A percentile compares a stretch with the other conserved stretches of the same genome.
Conservation (phyloP, 2,329 filamentous ascomycete species). For the Aspergillus sp. region DNA sequence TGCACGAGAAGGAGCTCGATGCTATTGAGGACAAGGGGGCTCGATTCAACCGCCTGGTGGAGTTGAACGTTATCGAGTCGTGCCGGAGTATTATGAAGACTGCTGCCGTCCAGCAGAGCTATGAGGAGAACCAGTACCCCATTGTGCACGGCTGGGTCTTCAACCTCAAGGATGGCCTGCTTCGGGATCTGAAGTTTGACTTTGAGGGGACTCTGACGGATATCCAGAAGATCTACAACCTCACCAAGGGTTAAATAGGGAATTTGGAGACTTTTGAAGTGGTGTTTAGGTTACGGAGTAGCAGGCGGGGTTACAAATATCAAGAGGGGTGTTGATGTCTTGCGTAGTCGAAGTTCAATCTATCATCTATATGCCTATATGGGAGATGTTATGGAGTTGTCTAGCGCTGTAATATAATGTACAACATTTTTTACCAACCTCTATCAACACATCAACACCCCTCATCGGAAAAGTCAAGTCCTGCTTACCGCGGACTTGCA, state of each 20-base stretch:
- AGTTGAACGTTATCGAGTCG: slow-evolving; percentile 32
- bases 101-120: slow-evolving; percentile 60
- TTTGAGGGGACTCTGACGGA: slow-evolving; percentile 57
- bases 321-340: neutral
- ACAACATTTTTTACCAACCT: neutral
- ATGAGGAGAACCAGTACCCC: slow-evolving; percentile 62
- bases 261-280: neutral
- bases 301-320: neutral
- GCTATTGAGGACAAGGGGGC: slow-evolving; percentile 16
- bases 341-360: neutral
- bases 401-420: neutral
- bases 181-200: slow-evolving; percentile 65
- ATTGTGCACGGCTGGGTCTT: slow-evolving; percentile 76
- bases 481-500: neutral
- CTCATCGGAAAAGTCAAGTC: neutral
- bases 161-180: slow-evolving; percentile 64
- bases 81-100: slow-evolving; percentile 42
- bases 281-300: slow-evolving; percentile 2
- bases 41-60: slow-evolving; percentile 29
- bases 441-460: neutral
- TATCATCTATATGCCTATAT: too few relatives aligned
- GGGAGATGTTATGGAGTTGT: too few relatives aligned
- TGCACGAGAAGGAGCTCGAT: slow-evolving; percentile 69
- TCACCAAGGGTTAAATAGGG: slow-evolving; percentile 23
- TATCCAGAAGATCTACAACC: slow-evolving; percentile 67